These are phyloP conservation scores for Pleurotus tuber-regium DNA, from an alignment of 768 basidiomycete species.

Conservation along the genomic window DNA sequence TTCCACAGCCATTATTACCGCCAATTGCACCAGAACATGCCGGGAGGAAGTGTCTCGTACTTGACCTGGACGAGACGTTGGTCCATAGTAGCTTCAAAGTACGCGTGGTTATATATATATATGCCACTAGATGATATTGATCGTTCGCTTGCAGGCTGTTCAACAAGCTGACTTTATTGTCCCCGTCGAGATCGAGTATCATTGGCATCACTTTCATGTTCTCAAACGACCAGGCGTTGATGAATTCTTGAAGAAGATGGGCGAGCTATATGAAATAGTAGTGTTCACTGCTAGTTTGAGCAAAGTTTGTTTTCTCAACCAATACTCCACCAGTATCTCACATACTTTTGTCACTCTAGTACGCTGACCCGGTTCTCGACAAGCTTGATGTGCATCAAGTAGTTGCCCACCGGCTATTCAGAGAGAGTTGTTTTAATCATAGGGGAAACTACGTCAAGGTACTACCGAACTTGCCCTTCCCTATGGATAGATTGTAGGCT, in stretches of 20 bases:
- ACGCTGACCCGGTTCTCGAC: constrained; percentile 97
- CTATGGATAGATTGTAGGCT: background rate
- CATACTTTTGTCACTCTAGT: constrained; percentile 44
- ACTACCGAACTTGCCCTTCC: constrained; percentile 15
- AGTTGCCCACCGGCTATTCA: constrained; percentile 90
- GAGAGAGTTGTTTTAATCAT: constrained; percentile 99
- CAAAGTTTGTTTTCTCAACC: constrained; percentile 60
- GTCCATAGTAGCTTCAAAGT: constrained; percentile 89
- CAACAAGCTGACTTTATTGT: constrained; percentile 84
- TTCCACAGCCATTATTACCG: constrained; percentile 70
- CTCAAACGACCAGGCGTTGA: constrained; percentile 98
- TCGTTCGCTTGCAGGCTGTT: constrained; percentile 1
- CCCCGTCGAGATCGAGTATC: constrained; percentile 97
- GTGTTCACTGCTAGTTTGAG: constrained; percentile 97
- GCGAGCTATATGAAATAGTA: constrained; percentile 95
- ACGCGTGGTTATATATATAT: constrained; percentile 5
- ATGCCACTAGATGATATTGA: background rate
- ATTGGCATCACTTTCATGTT: constrained; percentile 98
- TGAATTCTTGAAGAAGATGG: constrained; percentile 95
- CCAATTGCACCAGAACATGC: constrained; percentile 60
- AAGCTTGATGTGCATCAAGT: constrained; percentile 92
- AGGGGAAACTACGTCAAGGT: constrained; percentile 99
- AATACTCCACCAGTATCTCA: background rate
- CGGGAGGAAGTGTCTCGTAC: constrained; percentile 80
- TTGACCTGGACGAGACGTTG: constrained; percentile 87